Evolutionary conservation across 345 rosid genomes (phyloP).

Genomic region (Camelina sativa): DNA sequence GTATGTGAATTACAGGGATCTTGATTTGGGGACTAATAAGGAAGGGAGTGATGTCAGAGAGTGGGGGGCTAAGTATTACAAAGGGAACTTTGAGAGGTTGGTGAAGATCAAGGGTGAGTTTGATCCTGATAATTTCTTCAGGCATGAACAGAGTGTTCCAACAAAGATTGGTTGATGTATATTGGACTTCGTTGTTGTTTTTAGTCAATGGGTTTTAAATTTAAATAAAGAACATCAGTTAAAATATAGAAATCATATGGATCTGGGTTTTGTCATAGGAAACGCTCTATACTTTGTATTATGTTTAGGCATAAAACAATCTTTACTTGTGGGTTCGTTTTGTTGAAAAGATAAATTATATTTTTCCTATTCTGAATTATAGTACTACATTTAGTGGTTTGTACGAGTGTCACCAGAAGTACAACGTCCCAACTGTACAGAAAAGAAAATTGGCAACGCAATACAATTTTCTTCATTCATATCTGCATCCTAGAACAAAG

Average conservation of each 20-base stretch:
- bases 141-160: slow-evolving; percentile 69
- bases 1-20: slow-evolving; percentile 47
- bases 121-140: slow-evolving; percentile 66
- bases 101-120: slow-evolving; percentile 50
- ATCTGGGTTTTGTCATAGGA: slow-evolving; percentile 20
- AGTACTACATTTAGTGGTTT: not conserved
- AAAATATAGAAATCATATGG: not conserved
- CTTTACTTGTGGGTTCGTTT: not conserved
- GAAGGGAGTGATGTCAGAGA: slow-evolving; percentile 42
- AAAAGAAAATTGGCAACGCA: not conserved
- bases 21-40: slow-evolving; percentile 44
- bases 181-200: not conserved
- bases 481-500: slow-evolving; percentile 15
- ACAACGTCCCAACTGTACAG: not conserved
- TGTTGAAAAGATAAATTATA: not conserved
- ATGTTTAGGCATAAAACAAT: not conserved
- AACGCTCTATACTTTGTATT: not conserved
- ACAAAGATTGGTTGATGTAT: slow-evolving; percentile 33
- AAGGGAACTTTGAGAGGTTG: slow-evolving; percentile 56
- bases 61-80: slow-evolving; percentile 66
- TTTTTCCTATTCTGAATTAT: not conserved
- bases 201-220: not conserved
- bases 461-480: slow-evolving; percentile 10
- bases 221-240: not conserved
- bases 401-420: not conserved